Base-by-base conservation (phyloP, 768 basidiomycete genomes). In the Rhodotorula paludigena region DNA sequence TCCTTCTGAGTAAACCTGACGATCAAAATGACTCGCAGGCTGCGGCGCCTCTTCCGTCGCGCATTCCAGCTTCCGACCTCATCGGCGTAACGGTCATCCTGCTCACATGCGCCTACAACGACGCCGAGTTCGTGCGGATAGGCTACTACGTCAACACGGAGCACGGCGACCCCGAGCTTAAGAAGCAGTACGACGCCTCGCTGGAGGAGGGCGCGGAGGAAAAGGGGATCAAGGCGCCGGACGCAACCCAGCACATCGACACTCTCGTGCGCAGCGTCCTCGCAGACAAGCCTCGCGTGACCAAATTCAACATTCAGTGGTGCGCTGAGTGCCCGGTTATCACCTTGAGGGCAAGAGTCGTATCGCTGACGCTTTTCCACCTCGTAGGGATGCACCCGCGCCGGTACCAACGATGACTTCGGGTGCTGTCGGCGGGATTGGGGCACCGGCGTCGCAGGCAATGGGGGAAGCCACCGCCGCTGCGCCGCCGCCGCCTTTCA, bases 91-190 rank as follows among this genome's bases (percentile, higher is more conserved):
- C 94, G 4, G 96, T 94, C 11, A 87, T 98, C 77, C 97, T 99
- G 75, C 84, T 99, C 58, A 98, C 93, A 0, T 96, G 92, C 12
- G 90, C 89, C 18, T 99, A 98, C 79, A 86, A 87, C 45, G 94
- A 97, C 58, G 93, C 96, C 76, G 96, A 98, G 78, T 99, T 99
- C 76, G 94, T 99, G n/a, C 86, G 94, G 53, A 93, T 99, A 35
- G 96, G 96, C 12, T 98, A 99, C 78, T 99, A 99, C 78, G 96
- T 98, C 80, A 93, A 98, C 77, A 97, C 93, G 33, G 94, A 98
- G 78, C 98, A 97, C 76, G 94, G 96, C 78, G 90, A 89, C 74
- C 89, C 92, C 60, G 91, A 90, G 79, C 87, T 93, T 86, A 88
- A 86, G 77, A 84, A 86, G 76, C 88, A 86, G 23, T 49, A 70